Evolutionary conservation across 2,329 filamentous ascomycete species (phyloP).

Genomic region (Pseudocercospora cruenta): DNA sequence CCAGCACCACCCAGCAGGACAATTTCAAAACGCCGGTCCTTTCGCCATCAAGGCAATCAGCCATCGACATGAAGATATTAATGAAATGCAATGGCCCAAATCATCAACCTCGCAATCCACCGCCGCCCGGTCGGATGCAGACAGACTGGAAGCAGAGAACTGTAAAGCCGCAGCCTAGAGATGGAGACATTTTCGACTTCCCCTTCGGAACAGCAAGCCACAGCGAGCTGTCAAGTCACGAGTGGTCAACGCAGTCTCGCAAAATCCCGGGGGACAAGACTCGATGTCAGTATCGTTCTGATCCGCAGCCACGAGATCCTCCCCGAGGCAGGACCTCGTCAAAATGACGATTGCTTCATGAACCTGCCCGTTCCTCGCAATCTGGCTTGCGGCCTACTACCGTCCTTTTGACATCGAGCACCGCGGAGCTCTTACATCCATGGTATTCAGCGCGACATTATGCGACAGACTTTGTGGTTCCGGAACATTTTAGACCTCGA

Average conservation of each 20-base stretch:
- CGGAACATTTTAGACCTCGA: background rate
- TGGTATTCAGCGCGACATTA: background rate
- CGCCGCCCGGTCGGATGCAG: background rate
- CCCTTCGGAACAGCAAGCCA: background rate
- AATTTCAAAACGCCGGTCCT: background rate
- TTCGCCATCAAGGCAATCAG: background rate
- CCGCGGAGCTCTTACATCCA: background rate
- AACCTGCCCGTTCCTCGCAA: background rate
- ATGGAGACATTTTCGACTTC: background rate
- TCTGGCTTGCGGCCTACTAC: no score
- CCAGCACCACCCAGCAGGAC: background rate
- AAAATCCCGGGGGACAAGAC: background rate
- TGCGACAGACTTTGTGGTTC: background rate
- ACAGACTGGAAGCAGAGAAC: background rate
- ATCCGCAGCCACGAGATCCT: background rate
- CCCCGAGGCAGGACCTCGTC: background rate
- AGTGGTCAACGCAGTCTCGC: background rate
- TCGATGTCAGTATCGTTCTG: background rate
- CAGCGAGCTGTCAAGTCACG: background rate
- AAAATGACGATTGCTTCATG: background rate
- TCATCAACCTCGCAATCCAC: background rate
- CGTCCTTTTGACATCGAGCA: background rate
- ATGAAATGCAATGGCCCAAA: background rate
- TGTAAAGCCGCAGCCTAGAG: background rate
- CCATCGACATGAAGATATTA: background rate